Conservation (phyloP, 768 basidiomycete genomes). For the Lepiota brunneoincarnata region DNA sequence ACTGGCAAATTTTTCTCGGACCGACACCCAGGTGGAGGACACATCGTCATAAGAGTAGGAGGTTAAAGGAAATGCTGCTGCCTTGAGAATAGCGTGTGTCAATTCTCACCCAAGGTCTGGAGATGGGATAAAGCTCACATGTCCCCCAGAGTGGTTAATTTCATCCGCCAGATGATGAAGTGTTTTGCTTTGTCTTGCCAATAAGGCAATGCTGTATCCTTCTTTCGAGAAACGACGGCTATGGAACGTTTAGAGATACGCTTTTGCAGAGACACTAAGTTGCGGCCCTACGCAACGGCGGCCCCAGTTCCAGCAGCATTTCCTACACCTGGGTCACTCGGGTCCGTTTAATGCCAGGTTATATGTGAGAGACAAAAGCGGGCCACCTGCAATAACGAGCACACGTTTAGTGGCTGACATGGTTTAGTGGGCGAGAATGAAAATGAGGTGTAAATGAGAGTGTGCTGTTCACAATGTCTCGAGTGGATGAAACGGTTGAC, state of each 20-base stretch:
- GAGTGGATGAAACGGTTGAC: neutral
- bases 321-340: conserved; percentile 37
- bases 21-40: conserved; percentile 42
- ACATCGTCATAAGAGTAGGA: conserved; percentile 52
- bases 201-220: conserved; percentile 65
- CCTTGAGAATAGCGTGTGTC: conserved; percentile 32
- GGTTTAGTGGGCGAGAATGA: conserved; percentile 25
- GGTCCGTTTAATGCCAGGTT: neutral
- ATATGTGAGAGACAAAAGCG: neutral
- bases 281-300: conserved; percentile 46
- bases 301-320: conserved; percentile 54
- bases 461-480: neutral
- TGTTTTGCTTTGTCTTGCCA: conserved; percentile 54
- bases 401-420: conserved; percentile 40
- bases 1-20: conserved; percentile 44
- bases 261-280: neutral
- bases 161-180: conserved; percentile 53
- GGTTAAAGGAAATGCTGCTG: conserved; percentile 51
- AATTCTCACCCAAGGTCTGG: neutral
- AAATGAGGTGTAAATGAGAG: too few species aligned
- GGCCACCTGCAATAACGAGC: conserved; percentile 56
- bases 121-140: conserved; percentile 33
- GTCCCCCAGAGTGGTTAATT: conserved; percentile 55
- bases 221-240: conserved; percentile 60
- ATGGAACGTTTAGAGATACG: neutral